Conservation (phyloP, 1,284 basidiomycete species). For the Puccinia polysora region DNA sequence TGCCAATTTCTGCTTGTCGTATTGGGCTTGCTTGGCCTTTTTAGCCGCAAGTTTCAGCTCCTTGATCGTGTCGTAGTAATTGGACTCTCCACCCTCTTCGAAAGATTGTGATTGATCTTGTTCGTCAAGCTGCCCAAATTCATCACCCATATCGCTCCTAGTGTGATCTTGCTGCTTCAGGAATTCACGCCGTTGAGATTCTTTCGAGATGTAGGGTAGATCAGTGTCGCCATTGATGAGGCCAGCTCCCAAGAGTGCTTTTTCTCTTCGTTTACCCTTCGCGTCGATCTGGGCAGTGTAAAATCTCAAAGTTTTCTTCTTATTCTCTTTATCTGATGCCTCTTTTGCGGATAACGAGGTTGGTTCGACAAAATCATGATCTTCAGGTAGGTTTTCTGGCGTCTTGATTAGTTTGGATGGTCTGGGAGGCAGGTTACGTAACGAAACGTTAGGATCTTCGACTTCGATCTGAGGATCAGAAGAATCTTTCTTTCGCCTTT, state of each 20-base stretch:
- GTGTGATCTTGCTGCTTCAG: constrained; percentile 55
- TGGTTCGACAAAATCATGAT: constrained; percentile 72
- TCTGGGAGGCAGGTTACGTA: constrained; percentile 16
- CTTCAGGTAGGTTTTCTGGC: constrained; percentile 46
- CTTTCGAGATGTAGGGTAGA: constrained; percentile 64
- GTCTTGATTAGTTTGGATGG: constrained; percentile 3
- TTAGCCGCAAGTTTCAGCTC: constrained; percentile 67
- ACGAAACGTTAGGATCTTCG: constrained; percentile 33
- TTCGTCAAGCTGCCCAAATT: constrained; percentile 46
- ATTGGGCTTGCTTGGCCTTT: constrained; percentile 70
- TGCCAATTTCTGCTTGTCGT: constrained; percentile 65
- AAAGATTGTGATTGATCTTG: constrained; percentile 50
- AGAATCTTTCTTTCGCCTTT: constrained; percentile 12
- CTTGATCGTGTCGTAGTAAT: constrained; percentile 84
- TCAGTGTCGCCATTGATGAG: constrained; percentile 70
- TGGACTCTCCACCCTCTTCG: constrained; percentile 57
- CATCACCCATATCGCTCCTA: constrained; percentile 25
- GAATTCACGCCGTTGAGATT: constrained; percentile 56
- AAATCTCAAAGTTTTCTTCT: constrained; percentile 76
- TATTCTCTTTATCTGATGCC: constrained; percentile 71
- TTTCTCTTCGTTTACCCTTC: constrained; percentile 57
- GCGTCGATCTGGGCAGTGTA: constrained; percentile 76
- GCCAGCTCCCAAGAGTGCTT: constrained; percentile 57
- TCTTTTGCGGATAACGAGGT: constrained; percentile 67
- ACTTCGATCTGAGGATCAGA: constrained; percentile 15